Percentiles rank a stretch among this genome's conserved stretches.
Conservation (phyloP, 306 rosid genomes). For the Prunus mume region DNA sequence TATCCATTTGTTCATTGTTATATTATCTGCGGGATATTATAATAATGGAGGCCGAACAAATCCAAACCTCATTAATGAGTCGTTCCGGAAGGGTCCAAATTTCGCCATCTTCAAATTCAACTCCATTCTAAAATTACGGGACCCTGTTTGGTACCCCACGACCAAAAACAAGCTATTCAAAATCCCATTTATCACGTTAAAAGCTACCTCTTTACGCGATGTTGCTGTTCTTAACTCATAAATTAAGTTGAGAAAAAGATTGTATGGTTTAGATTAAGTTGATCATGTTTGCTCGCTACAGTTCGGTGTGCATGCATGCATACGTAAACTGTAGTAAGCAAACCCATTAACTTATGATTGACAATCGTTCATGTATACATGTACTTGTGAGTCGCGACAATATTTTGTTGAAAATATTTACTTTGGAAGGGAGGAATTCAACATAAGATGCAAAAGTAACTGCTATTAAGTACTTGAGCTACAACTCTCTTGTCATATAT, state of each 20-base stretch:
- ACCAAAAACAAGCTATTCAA: conserved; percentile 30
- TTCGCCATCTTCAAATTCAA: conserved; percentile 37
- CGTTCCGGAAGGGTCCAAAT: conserved; percentile 39
- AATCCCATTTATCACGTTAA: conserved; percentile 24
- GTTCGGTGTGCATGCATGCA: too few species aligned
- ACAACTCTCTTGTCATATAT: too few species aligned
- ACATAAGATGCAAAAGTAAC: too few species aligned
- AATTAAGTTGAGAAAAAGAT: too few species aligned
- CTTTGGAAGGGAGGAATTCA: too few species aligned
- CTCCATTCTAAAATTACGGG: conserved; percentile 43
- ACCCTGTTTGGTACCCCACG: conserved; percentile 35
- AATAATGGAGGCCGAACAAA: conserved; percentile 24
- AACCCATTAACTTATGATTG: too few species aligned
- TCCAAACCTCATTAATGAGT: conserved; percentile 24
- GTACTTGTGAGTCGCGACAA: too few species aligned
- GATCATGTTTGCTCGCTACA: too few species aligned
- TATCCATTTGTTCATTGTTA: background rate
- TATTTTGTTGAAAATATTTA: too few species aligned
- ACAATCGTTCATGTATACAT: fast-evolving
- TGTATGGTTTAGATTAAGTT: too few species aligned
- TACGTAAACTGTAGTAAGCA: too few species aligned
- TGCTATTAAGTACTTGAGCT: too few species aligned
- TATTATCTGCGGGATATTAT: background rate
- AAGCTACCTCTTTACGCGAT: background rate
- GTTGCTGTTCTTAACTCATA: background rate